Base-by-base conservation (phyloP, 225 moss, liverwort and hornwort genomes). In the Sphagnum tenellum region DNA sequence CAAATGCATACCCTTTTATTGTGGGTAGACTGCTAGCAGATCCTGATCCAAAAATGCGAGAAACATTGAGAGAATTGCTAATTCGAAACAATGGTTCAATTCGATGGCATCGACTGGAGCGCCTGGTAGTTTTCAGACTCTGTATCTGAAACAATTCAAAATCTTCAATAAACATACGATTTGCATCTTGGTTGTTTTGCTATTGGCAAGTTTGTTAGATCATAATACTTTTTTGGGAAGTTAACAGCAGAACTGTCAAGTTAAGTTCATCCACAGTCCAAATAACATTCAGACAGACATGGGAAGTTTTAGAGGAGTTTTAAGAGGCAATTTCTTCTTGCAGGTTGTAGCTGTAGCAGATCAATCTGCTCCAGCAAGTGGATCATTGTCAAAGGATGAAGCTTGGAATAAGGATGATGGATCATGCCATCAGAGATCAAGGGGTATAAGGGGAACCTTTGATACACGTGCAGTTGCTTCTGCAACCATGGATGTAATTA, bases 1-100 rank as follows among this genome's bases (percentile, higher is more conserved):
- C 90, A 3, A 90, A 90, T 75, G 90, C 86, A 45, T 94, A 94
- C 61, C 94, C 94, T 56, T 94, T 94, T 67, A 83, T 94, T 66
- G 73, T 94, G 45, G 94, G 90, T 59, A 78, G 94, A 64, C 76
- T 90, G 65, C 76, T 94, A 9, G 86, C 90, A 44, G 94, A 94
- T 67, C 88, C 94, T 72, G 90, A 88, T 64, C 94, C 94, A 48
- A 82, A 86, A 55, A 94, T 94, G 90, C 75, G 90, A 70, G 80
- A 86, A 67, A 90, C 90, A 65, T 71, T 94, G 53, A 77, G 90
- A 66, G 88, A 94, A 60, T 74, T 90, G 5, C 81, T 94, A 0
- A 88, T 90, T 59, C 72, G 85, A 62, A 84, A 79, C 48, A 90
- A 90, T 79, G 94, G 90, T 13, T 86, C 82, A 55, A 90, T 90